Base-by-base conservation (phyloP, 1,284 basidiomycete species). In the Cryptococcus amylolentus region DNA sequence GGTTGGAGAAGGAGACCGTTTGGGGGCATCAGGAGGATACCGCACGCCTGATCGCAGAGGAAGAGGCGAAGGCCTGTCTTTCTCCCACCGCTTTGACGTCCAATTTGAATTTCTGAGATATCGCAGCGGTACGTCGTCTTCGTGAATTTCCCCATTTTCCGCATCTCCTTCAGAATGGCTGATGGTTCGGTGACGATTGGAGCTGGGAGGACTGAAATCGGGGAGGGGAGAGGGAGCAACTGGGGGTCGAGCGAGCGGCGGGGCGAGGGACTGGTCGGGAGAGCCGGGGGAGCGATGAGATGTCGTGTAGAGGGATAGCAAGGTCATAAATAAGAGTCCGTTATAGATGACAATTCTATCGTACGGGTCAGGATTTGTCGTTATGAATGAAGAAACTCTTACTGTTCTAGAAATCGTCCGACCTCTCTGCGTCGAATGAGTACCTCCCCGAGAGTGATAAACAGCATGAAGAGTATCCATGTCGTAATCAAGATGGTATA, bases 111-210 rank as follows among this genome's bases (percentile, higher is more conserved):
- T 68, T 3, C 63, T 52, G 38, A 72, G 52, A 48, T 57, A 58
- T 12, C 66, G 60, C 5, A 72, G 58, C 0, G 70, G 69, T 4
- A 71, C 64, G 42, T 71, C 64, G 52, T 72, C 70, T 49, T 62
- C 58, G 37, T 66, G 18, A 44, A 44, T 18, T 47, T 39, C 14
- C 23, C 23, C 23, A 23, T 52, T 47, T 38, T 23, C 26, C 16
- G 57, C 46, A 4, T 55, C 40, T 9, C 1, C 4, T 23, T n/a
- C 14, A 7, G 41, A 8, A 9, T 23, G 9, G 4, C 41, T 42
- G 41, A n/a, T 42, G 41, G 8, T 28, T 28, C 51, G 16, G 23
- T 44, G 42, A 7, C 46, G 23, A 16, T 48, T 31, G 27, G 31
- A 37, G 20, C 23, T n/a, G 23, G 23, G 13, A 8, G 31, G 31